These are phyloP conservation scores for Clarireedia sp. DNA, from an alignment of 2,329 filamentous ascomycete genomes.

Conservation along the genomic window DNA sequence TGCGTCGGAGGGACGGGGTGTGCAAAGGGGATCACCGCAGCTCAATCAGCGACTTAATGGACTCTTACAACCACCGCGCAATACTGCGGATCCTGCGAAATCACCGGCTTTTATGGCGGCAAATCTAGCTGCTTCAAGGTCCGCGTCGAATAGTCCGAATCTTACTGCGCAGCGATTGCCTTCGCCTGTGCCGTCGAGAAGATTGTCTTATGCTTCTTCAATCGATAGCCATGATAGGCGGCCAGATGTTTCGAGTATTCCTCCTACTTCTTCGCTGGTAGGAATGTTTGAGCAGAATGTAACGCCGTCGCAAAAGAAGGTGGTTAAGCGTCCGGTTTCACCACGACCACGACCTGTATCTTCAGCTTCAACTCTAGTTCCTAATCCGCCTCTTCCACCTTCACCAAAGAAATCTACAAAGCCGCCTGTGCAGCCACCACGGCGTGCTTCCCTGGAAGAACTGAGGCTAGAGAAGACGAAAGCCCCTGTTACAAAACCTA, in stretches of 20 bases:
- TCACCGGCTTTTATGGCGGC: constrained; percentile 56
- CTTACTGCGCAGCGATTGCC: constrained; percentile 25
- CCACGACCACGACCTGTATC: neutral
- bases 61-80: neutral
- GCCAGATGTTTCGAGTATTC: constrained; percentile 36
- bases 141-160: constrained; percentile 44
- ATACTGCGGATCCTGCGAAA: constrained; percentile 26
- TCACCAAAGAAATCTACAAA: constrained; percentile 3
- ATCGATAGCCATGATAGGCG: constrained; percentile 1
- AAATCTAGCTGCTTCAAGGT: constrained; percentile 53
- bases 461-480: too few species aligned
- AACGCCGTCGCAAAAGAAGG: constrained; percentile 5
- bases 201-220: constrained; percentile 2
- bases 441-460: too few species aligned
- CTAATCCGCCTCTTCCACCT: neutral
- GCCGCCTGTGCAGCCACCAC: neutral
- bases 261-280: constrained; percentile 56
- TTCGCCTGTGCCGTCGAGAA: constrained; percentile 1
- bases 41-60: constrained; percentile 1
- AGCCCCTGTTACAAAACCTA: neutral
- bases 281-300: constrained; percentile 56
- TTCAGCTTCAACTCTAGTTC: neutral
- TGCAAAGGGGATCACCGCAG: neutral
- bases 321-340: neutral
- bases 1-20: neutral